Percentiles rank a stretch among this genome's conserved stretches.
Evolutionary conservation across 1,284 basidiomycete genomes (phyloP).

Genomic region (Naganishia albida): DNA sequence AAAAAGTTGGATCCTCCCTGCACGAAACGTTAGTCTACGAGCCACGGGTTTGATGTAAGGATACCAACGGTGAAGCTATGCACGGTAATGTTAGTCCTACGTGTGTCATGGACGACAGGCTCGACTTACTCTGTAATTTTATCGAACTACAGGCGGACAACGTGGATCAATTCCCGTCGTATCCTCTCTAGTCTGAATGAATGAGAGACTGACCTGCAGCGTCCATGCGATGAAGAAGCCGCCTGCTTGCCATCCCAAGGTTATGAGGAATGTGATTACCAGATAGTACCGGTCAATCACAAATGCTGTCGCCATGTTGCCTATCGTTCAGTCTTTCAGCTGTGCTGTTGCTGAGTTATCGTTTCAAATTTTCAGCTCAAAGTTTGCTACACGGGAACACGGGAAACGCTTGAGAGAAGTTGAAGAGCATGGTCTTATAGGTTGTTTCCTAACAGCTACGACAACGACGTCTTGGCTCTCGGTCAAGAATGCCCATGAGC

Average conservation of each 20-base stretch:
- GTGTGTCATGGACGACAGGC: conserved; percentile 60
- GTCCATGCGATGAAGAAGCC: conserved; percentile 72
- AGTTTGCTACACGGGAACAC: too few relatives aligned
- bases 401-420: too few relatives aligned
- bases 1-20: conserved; percentile 67
- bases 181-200: background rate
- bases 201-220: conserved; percentile 54
- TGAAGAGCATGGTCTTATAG: too few relatives aligned
- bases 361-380: too few relatives aligned
- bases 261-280: conserved; percentile 66
- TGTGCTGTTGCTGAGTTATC: too few relatives aligned
- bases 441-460: background rate
- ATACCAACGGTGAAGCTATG: conserved; percentile 37
- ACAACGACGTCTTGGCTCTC: background rate
- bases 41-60: background rate
- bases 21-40: conserved; percentile 15
- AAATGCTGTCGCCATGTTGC: conserved; percentile 39
- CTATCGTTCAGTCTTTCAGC: too few relatives aligned
- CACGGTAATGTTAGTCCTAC: conserved; percentile 35
- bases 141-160: conserved; percentile 59
- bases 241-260: conserved; percentile 64
- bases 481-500: background rate
- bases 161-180: background rate
- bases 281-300: conserved; percentile 69
- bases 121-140: conserved; percentile 63